Percentiles rank a stretch among this genome's conserved stretches.
These are phyloP conservation scores for Nitzschia palea DNA, from an alignment of 108 stramenopile species.

Conservation along the genomic window DNA sequence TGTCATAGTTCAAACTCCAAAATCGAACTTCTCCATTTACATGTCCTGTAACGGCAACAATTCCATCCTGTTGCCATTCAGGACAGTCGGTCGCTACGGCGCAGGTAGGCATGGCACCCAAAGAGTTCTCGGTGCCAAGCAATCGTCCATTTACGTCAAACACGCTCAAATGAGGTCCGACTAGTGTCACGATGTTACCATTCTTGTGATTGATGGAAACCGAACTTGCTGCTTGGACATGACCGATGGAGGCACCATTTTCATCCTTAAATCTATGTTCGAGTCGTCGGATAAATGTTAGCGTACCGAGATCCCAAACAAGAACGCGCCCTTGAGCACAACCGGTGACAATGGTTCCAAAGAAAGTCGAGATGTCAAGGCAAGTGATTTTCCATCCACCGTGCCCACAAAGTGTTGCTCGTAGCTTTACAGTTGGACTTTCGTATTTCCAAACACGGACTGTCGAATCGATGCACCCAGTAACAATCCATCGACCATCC, in stretches of 20 bases:
- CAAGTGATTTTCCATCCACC: constrained; percentile 86
- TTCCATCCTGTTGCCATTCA: constrained; percentile 92
- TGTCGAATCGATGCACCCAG: constrained; percentile 90
- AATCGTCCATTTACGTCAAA: constrained; percentile 92
- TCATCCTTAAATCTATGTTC: constrained; percentile 36
- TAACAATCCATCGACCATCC: constrained; percentile 83
- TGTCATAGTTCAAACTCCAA: constrained; percentile 82
- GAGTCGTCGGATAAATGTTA: constrained; percentile 85
- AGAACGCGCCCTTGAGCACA: constrained; percentile 87
- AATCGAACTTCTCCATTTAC: constrained; percentile 90
- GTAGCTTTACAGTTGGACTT: constrained; percentile 64
- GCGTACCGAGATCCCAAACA: constrained; percentile 90
- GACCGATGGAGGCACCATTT: constrained; percentile 29
- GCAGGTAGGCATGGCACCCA: constrained; percentile 67
- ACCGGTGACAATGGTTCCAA: constrained; percentile 88
- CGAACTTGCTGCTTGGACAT: constrained; percentile 51
- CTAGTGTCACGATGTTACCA: constrained; percentile 88
- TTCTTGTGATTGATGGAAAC: constrained; percentile 89
- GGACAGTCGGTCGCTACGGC: constrained; percentile 89
- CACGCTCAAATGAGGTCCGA: constrained; percentile 73
- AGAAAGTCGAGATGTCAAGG: constrained; percentile 79
- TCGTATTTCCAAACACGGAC: constrained; percentile 90
- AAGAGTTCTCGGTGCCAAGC: constrained; percentile 66
- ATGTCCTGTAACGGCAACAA: constrained; percentile 93
- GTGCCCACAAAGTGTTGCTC: constrained; percentile 89